Percentiles rank a stretch among this genome's conserved stretches.
These are phyloP conservation scores for Chrysoporthe cubensis DNA, from an alignment of 2,329 filamentous ascomycete species.

Conservation along the genomic window DNA sequence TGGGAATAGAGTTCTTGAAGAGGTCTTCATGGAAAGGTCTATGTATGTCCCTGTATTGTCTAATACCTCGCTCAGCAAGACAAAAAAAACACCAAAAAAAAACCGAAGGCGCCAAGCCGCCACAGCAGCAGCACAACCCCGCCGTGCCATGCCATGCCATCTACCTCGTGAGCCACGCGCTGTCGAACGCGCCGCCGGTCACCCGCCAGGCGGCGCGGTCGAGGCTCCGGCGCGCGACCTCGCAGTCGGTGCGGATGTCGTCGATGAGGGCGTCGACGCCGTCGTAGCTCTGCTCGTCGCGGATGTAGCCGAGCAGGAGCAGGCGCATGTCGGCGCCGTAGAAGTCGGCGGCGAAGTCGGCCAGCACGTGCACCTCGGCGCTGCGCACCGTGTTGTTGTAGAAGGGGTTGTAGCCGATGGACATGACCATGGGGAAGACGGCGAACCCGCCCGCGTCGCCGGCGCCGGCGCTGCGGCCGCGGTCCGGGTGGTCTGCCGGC, in stretches of 20 bases:
- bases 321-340: slow-evolving; percentile 82
- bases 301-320: slow-evolving; percentile 82
- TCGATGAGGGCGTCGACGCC: slow-evolving; percentile 80
- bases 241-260: slow-evolving; percentile 88
- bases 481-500: slow-evolving; percentile 51
- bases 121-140: too few relatives aligned
- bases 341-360: slow-evolving; percentile 78
- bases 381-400: slow-evolving; percentile 89
- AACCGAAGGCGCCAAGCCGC: background rate
- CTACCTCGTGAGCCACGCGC: slow-evolving; percentile 29
- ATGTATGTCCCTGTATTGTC: slow-evolving; percentile 3
- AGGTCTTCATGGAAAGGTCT: background rate
- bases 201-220: slow-evolving; percentile 63
- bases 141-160: background rate
- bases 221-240: slow-evolving; percentile 77
- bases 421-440: slow-evolving; percentile 88
- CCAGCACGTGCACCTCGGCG: slow-evolving; percentile 89
- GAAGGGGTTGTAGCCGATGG: slow-evolving; percentile 95
- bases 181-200: slow-evolving; percentile 31
- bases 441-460: slow-evolving; percentile 26
- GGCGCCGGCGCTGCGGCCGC: background rate
- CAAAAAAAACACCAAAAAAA: too few relatives aligned
- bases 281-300: slow-evolving; percentile 87
- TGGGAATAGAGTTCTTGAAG: background rate
- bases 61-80: background rate